These are phyloP conservation scores for Vitis rotundifolia DNA, from an alignment of 164 flowering plant genomes.

Conservation along the genomic window DNA sequence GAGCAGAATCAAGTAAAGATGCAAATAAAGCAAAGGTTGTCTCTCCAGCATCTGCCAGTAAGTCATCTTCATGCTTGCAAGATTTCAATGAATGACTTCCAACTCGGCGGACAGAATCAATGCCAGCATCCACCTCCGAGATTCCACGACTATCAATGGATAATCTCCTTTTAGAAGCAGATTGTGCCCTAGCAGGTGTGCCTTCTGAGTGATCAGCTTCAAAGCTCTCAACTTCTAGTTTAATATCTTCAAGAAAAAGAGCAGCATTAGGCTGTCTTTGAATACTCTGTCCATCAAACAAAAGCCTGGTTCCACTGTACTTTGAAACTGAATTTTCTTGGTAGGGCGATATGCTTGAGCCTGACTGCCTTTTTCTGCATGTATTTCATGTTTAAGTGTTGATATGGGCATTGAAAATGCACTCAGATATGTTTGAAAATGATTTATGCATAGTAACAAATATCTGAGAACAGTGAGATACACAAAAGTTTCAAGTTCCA, in stretches of 20 bases:
- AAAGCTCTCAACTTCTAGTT: conserved; percentile 65
- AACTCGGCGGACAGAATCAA: conserved; percentile 34
- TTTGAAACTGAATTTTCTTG: conserved; percentile 49
- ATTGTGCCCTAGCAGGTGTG: conserved; percentile 32
- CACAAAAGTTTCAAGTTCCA: too few relatives aligned
- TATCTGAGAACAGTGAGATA: too few relatives aligned
- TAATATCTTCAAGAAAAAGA: conserved; percentile 81
- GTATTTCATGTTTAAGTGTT: not conserved
- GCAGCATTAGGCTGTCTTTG: conserved; percentile 77
- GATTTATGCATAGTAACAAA: too few relatives aligned
- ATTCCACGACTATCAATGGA: conserved; percentile 40
- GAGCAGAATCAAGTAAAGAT: conserved; percentile 78
- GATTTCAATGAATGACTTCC: conserved; percentile 53
- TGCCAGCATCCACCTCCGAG: conserved; percentile 32
- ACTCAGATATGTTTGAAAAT: too few relatives aligned
- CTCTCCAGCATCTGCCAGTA: conserved; percentile 53
- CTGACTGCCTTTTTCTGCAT: conserved; percentile 64
- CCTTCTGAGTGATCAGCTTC: conserved; percentile 43
- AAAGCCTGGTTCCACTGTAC: conserved; percentile 38
- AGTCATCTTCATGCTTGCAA: conserved; percentile 66
- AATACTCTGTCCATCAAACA: conserved; percentile 50
- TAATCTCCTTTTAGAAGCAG: conserved; percentile 47
- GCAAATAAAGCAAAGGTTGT: conserved; percentile 72
- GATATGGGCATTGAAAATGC: not conserved
- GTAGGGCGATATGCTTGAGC: conserved; percentile 48